These are phyloP conservation scores for Penicillium malachiteum DNA, from an alignment of 495 filamentous ascomycete species.

Conservation along the genomic window DNA sequence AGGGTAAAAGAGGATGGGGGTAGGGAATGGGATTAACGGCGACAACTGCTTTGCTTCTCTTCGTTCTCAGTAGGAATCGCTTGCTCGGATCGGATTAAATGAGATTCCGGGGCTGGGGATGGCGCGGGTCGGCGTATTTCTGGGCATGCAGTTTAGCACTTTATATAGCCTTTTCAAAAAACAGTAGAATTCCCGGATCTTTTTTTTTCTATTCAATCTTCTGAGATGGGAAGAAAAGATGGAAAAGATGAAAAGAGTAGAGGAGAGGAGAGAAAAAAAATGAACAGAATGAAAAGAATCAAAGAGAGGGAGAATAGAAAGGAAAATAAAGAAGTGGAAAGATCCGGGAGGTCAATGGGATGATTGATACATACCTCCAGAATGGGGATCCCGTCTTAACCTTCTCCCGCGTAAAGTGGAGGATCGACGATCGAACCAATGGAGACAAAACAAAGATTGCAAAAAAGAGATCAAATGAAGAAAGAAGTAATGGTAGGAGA, in stretches of 20 bases:
- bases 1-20: constrained; percentile 27
- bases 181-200: too few relatives aligned
- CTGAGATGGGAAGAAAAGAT: too few relatives aligned
- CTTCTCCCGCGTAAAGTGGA: constrained; percentile 12
- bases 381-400: constrained; percentile 32
- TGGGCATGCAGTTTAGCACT: constrained; percentile 32
- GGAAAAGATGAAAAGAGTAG: background rate
- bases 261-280: background rate
- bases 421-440: constrained; percentile 22
- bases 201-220: too few relatives aligned
- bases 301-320: background rate
- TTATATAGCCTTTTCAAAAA: too few relatives aligned
- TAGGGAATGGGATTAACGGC: constrained; percentile 32
- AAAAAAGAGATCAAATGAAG: background rate
- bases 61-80: constrained; percentile 34
- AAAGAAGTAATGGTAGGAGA: constrained; percentile 3
- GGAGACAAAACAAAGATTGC: background rate
- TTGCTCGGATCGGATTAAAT: constrained; percentile 49
- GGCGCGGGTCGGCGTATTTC: constrained; percentile 41
- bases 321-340: constrained; percentile 6
- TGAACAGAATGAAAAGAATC: background rate
- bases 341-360: constrained; percentile 10
- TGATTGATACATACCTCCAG: constrained; percentile 26
- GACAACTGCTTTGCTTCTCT: constrained; percentile 11
- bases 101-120: constrained; percentile 39